These are phyloP conservation scores for Pezicula neosporulosa DNA, from an alignment of 2,329 filamentous ascomycete genomes.

Conservation along the genomic window DNA sequence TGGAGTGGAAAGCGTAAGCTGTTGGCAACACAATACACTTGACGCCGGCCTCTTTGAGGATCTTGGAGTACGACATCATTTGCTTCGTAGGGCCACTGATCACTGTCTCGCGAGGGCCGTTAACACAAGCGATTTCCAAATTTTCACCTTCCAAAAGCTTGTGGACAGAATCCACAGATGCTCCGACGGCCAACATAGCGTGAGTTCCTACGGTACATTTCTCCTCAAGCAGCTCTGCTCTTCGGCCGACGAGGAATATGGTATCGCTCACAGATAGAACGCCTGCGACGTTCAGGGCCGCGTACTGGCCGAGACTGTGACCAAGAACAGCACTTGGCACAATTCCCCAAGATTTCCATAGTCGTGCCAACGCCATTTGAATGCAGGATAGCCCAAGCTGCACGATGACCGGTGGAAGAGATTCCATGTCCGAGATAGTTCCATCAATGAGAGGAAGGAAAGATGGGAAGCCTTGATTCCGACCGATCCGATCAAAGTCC, in stretches of 20 bases:
- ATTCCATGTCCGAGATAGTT: constrained; percentile 24
- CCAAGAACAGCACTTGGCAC: constrained; percentile 51
- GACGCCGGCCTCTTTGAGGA: constrained; percentile 47
- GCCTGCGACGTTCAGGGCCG: constrained; percentile 65
- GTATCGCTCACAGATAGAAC: constrained; percentile 69
- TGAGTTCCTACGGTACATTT: constrained; percentile 64
- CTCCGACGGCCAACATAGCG: constrained; percentile 56
- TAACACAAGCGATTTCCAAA: constrained; percentile 62
- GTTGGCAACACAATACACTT: constrained; percentile 62
- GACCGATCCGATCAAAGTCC: too few relatives aligned
- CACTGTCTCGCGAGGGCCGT: constrained; percentile 72
- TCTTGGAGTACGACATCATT: constrained; percentile 44
- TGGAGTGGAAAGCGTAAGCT: constrained; percentile 65
- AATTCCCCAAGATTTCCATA: constrained; percentile 53
- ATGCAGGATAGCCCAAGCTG: constrained; percentile 49
- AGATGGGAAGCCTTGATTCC: too few relatives aligned
- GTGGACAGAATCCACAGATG: constrained; percentile 49
- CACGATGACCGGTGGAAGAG: constrained; percentile 45
- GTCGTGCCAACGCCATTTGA: constrained; percentile 49
- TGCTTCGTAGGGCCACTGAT: constrained; percentile 56
- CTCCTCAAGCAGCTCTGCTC: constrained; percentile 61
- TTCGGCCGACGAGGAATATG: constrained; percentile 65
- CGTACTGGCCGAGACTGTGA: constrained; percentile 69
- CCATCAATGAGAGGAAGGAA: too few relatives aligned
- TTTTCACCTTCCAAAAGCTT: constrained; percentile 47